These are phyloP conservation scores for Golovinomyces cichoracearum DNA, from an alignment of 2,329 filamentous ascomycete genomes.

Conservation along the genomic window DNA sequence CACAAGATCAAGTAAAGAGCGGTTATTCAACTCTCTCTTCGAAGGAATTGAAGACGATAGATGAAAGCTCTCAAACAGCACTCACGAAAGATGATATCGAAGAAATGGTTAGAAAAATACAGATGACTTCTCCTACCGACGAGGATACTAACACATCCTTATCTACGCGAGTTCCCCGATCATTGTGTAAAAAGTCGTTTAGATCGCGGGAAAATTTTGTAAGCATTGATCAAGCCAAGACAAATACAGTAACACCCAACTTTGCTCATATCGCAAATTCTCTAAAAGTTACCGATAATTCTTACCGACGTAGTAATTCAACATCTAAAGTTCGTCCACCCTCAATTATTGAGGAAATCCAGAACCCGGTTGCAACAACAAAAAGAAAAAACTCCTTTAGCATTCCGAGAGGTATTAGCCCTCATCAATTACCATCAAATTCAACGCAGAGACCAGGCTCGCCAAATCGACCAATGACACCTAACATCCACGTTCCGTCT, in stretches of 20 bases:
- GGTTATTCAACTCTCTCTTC: too few species aligned
- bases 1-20: too few species aligned
- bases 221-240: conserved; percentile 19
- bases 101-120: conserved; percentile 36
- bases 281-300: too few species aligned
- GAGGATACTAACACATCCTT: conserved; percentile 8
- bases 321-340: too few species aligned
- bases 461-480: conserved; percentile 39
- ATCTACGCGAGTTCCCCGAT: conserved; percentile 12
- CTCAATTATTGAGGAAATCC: too few species aligned
- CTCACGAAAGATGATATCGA: conserved; percentile 67
- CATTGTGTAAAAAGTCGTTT: conserved; percentile 17
- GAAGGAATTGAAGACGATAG: too few species aligned
- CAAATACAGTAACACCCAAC: conserved; percentile 16
- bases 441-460: conserved; percentile 44
- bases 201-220: conserved; percentile 25
- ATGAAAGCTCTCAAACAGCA: conserved; percentile 58
- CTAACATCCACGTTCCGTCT: conserved; percentile 22
- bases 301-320: too few species aligned
- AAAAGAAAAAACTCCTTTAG: too few species aligned
- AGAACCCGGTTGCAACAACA: too few species aligned
- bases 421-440: too few species aligned
- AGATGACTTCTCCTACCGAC: conserved; percentile 9
- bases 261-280: too few species aligned
- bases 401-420: too few species aligned